phyloP scores from a whole-genome alignment of 768 basidiomycete genomes.

The Rhodotorula babjevae region DNA sequence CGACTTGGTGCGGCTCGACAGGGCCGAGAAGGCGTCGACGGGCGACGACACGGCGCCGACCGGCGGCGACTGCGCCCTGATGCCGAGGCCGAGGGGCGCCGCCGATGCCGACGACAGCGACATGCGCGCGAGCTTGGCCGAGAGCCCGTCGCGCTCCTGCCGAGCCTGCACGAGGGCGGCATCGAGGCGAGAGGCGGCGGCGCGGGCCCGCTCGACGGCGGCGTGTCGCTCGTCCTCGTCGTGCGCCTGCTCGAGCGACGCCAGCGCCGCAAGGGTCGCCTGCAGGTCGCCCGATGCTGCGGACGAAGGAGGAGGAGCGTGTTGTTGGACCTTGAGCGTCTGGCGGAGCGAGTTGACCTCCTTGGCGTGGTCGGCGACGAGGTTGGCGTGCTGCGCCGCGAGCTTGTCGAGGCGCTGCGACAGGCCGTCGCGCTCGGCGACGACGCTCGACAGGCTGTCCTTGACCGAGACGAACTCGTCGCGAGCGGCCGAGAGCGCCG shows the following conservation, averaged over 20 bases:
- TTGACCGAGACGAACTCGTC: neutral
- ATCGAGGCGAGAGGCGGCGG: constrained; percentile 64
- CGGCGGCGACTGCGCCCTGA: neutral
- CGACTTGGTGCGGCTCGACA: constrained; percentile 17
- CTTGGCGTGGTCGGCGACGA: neutral
- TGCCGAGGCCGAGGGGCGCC: constrained; percentile 5
- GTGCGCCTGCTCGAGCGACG: constrained; percentile 37
- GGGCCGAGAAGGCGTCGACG: neutral
- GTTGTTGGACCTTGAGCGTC: constrained; percentile 19
- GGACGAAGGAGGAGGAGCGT: neutral
- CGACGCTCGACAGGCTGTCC: neutral
- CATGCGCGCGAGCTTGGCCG: constrained; percentile 37
- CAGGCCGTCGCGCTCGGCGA: neutral
- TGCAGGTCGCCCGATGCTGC: constrained; percentile 30
- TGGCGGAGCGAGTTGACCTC: constrained; percentile 18
- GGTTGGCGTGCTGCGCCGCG: constrained; percentile 9
- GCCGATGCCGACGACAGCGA: constrained; percentile 25
- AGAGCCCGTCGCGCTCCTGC: constrained; percentile 71
- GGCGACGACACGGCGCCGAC: neutral
- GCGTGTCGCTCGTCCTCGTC: constrained; percentile 38
- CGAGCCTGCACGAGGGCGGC: constrained; percentile 76
- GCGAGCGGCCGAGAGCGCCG: neutral
- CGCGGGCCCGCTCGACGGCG: constrained; percentile 65
- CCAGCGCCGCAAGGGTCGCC: constrained; percentile 31
- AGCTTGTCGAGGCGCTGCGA: constrained; percentile 17